These are phyloP conservation scores for Botrytis byssoidea DNA, from an alignment of 2,329 filamentous ascomycete genomes.

Conservation along the genomic window DNA sequence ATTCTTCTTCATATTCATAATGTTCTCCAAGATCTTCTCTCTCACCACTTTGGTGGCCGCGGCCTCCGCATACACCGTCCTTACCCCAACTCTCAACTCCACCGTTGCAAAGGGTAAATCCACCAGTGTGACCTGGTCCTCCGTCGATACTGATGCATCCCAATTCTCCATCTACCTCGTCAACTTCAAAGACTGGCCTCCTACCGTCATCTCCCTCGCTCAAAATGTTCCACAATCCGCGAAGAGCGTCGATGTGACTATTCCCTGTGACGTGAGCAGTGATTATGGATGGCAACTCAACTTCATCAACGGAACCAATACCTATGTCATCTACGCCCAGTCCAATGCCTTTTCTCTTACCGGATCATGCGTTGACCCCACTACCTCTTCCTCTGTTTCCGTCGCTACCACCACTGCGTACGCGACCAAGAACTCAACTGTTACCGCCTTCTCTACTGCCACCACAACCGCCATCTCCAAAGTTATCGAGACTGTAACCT, in stretches of 20 bases:
- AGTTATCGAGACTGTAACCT: slow-evolving; percentile 6
- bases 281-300: slow-evolving; percentile 21
- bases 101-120: slow-evolving; percentile 15
- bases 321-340: slow-evolving; percentile 20
- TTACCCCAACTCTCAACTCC: slow-evolving; percentile 13
- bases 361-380: slow-evolving; percentile 18
- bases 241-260: neutral
- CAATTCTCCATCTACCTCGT: slow-evolving; percentile 20
- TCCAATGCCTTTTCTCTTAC: slow-evolving; percentile 1
- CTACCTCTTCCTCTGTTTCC: neutral
- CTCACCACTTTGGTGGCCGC: slow-evolving; percentile 8
- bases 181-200: slow-evolving; percentile 20
- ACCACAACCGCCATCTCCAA: slow-evolving; percentile 9
- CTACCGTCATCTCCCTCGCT: slow-evolving; percentile 18
- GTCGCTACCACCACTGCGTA: neutral
- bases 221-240: slow-evolving; percentile 14
- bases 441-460: neutral
- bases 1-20: slow-evolving; percentile 4
- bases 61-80: slow-evolving; percentile 13
- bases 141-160: slow-evolving; percentile 14
- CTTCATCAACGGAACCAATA: slow-evolving; percentile 22
- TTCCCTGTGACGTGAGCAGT: slow-evolving; percentile 3
- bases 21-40: slow-evolving; percentile 17
- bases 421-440: slow-evolving; percentile 10
- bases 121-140: slow-evolving; percentile 9